Conservation (phyloP, 2,329 filamentous ascomycete species). For the Alternaria panax region DNA sequence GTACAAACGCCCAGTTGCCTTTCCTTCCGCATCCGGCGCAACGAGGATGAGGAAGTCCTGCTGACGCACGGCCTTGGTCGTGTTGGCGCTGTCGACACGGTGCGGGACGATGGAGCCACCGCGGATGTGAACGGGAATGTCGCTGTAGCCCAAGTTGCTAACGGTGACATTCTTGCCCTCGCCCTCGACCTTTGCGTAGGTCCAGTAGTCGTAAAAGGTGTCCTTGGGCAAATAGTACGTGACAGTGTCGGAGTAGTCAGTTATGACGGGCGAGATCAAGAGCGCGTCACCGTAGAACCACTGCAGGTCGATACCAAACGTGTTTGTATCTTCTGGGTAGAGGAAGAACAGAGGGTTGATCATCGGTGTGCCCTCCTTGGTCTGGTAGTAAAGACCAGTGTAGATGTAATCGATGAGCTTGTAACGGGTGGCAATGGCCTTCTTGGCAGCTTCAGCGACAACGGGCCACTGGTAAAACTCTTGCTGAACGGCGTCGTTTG, state of each 20-base stretch:
- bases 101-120: constrained; percentile 71
- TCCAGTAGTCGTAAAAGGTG: constrained; percentile 68
- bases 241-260: constrained; percentile 61
- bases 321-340: constrained; percentile 66
- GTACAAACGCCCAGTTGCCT: constrained; percentile 73
- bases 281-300: constrained; percentile 67
- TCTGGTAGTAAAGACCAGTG: constrained; percentile 71
- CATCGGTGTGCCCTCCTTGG: constrained; percentile 67
- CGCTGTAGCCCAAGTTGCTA: constrained; percentile 56
- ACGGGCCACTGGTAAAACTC: constrained; percentile 76
- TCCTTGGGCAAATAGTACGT: constrained; percentile 65
- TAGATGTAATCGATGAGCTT: constrained; percentile 81
- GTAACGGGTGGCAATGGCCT: constrained; percentile 76
- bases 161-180: constrained; percentile 55
- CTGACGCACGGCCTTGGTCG: constrained; percentile 67
- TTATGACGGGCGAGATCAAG: constrained; percentile 64
- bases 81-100: constrained; percentile 64
- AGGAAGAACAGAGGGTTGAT: constrained; percentile 76
- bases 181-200: constrained; percentile 56
- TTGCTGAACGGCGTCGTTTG: constrained; percentile 61
- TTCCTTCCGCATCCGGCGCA: constrained; percentile 68
- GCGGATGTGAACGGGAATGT: constrained; percentile 72
- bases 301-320: constrained; percentile 61
- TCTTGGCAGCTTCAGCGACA: constrained; percentile 69
- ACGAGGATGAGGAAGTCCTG: constrained; percentile 76